A percentile compares a stretch with the other conserved stretches of the same genome.
These are phyloP conservation scores for Lasiodiplodia hormozganensis DNA, from an alignment of 2,329 filamentous ascomycete species.

Conservation along the genomic window DNA sequence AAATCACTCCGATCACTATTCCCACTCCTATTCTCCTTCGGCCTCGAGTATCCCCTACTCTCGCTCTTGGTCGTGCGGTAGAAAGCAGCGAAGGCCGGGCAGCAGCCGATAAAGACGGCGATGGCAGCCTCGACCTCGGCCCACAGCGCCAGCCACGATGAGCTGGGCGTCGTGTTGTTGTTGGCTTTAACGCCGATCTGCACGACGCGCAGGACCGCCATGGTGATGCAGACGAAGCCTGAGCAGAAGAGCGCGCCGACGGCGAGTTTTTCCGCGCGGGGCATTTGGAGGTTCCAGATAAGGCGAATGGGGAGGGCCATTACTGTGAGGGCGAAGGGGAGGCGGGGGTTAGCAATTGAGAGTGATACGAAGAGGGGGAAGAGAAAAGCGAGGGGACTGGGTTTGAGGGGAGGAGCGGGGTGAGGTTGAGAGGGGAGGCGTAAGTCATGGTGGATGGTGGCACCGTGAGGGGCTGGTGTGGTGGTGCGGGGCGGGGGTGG, in stretches of 20 bases:
- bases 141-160: slow-evolving; percentile 48
- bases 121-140: slow-evolving; percentile 46
- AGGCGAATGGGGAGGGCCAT: slow-evolving; percentile 48
- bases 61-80: slow-evolving; percentile 29
- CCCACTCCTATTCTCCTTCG: background rate
- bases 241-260: slow-evolving; percentile 39
- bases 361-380: background rate
- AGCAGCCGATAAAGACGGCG: slow-evolving; percentile 39
- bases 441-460: too few relatives aligned
- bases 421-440: too few relatives aligned
- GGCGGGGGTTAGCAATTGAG: background rate
- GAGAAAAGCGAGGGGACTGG: background rate
- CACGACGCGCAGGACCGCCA: slow-evolving; percentile 40
- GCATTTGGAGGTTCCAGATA: slow-evolving; percentile 47
- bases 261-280: slow-evolving; percentile 42
- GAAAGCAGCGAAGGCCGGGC: slow-evolving; percentile 34
- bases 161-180: slow-evolving; percentile 39
- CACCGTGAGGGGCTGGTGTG: too few relatives aligned
- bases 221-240: slow-evolving; percentile 39
- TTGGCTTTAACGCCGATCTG: slow-evolving; percentile 42
- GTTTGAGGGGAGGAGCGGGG: slow-evolving; percentile 39
- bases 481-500: too few relatives aligned
- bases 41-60: slow-evolving; percentile 30
- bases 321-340: slow-evolving; percentile 35
- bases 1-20: background rate